A percentile compares a stretch with the other conserved stretches of the same genome.
phyloP scores from a whole-genome alignment of 1,139 yeast species.

The Diutina catenulata region DNA sequence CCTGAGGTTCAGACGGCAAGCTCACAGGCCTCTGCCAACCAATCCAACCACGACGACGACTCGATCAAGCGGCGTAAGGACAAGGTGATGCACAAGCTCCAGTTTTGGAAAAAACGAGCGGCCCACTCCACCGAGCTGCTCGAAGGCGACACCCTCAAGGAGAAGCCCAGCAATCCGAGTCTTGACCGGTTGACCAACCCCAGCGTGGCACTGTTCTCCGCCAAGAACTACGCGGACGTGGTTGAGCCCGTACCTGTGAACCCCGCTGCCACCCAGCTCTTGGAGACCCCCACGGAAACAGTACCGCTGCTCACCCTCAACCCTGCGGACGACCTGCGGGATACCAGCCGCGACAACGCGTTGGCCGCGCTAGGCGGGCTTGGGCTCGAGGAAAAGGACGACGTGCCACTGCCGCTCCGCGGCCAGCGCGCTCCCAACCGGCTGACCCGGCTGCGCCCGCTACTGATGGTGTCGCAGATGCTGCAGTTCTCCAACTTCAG shows the following conservation, averaged over 20 bases:
- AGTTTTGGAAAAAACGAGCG: constrained; percentile 30
- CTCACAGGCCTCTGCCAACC: no score
- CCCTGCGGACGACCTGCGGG: not conserved
- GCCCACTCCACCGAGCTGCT: not conserved
- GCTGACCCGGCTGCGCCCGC: constrained; percentile 41
- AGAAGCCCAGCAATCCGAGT: not conserved
- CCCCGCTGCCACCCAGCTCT: not conserved
- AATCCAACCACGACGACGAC: no score
- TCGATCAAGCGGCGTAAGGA: constrained; percentile 5
- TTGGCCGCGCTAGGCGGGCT: no score
- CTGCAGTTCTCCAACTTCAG: constrained; percentile 45
- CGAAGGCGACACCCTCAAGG: constrained; percentile 2
- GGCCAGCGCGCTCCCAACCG: no score
- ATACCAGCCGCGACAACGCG: no score
- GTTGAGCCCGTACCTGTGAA: constrained; percentile 2
- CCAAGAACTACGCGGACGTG: constrained; percentile 2
- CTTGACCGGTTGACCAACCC: not conserved
- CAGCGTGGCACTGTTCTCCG: no score
- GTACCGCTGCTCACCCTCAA: not conserved
- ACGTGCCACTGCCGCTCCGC: no score
- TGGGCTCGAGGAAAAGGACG: no score
- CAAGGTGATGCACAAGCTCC: constrained; percentile 23
- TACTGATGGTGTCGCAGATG: constrained; percentile 54
- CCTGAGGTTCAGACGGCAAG: no score
- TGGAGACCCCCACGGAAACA: not conserved